Percentiles rank a stretch among this genome's conserved stretches.
Conservation (phyloP, 2,329 filamentous ascomycete species). For the Juglanconis sp. region DNA sequence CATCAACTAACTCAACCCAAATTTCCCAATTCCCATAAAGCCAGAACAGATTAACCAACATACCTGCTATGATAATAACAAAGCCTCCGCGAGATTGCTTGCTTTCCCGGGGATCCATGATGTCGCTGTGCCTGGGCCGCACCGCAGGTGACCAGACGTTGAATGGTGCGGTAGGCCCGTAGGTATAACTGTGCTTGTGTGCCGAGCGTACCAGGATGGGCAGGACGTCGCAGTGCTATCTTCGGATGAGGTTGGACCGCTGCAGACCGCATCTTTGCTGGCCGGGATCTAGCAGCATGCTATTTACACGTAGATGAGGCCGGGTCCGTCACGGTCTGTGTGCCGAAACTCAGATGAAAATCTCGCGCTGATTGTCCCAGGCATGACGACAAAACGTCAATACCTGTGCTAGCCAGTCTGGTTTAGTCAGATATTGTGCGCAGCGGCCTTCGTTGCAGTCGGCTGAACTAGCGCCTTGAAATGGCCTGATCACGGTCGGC, state of each 20-base stretch:
- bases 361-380: too few species aligned
- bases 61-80: too few species aligned
- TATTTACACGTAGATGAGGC: background rate
- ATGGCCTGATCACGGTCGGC: background rate
- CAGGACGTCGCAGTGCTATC: constrained; percentile 3
- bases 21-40: too few species aligned
- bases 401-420: too few species aligned
- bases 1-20: background rate
- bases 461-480: background rate
- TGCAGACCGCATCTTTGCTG: constrained; percentile 12
- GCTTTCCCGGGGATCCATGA: too few species aligned
- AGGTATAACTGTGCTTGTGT: background rate
- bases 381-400: too few species aligned
- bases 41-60: too few species aligned
- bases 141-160: background rate
- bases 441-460: background rate
- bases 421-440: background rate
- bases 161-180: background rate
- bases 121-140: too few species aligned
- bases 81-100: too few species aligned
- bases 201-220: constrained; percentile 6
- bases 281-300: background rate
- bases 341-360: background rate
- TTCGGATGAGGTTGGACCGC: constrained; percentile 4
- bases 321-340: background rate